A percentile compares a stretch with the other conserved stretches of the same genome.
Evolutionary conservation across 78 protist genomes (phyloP).

Genomic region (Mastigamoeba balamuthi): DNA sequence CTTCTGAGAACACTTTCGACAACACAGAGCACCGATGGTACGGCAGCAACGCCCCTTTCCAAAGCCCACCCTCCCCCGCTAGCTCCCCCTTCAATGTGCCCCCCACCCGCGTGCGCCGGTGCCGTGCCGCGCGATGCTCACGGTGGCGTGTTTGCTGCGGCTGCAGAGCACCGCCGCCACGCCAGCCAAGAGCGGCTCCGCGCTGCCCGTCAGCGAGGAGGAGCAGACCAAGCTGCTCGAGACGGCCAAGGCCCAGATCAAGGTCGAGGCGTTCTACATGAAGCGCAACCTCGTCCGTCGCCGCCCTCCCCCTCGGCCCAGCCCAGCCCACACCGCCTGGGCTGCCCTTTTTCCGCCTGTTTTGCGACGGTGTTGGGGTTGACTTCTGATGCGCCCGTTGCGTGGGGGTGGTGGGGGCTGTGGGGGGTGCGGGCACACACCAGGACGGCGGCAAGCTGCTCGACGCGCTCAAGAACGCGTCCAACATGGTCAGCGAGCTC

Average conservation of each 20-base stretch:
- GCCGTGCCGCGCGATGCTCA: too few relatives aligned
- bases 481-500: conserved; percentile 78
- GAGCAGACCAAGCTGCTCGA: conserved; percentile 52
- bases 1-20: too few relatives aligned
- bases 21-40: too few relatives aligned
- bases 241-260: conserved; percentile 45
- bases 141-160: too few relatives aligned
- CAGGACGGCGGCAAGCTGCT: conserved; percentile 59
- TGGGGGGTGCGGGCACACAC: too few relatives aligned
- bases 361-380: background rate
- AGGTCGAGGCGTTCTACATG: conserved; percentile 69
- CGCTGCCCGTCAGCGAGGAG: conserved; percentile 37
- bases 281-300: conserved; percentile 50
- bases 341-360: too few relatives aligned
- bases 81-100: too few relatives aligned
- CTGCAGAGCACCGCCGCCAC: too few relatives aligned
- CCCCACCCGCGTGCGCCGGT: too few relatives aligned
- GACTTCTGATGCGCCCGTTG: background rate
- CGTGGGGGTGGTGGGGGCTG: background rate
- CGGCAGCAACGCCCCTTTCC: too few relatives aligned
- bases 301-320: background rate
- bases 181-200: too few relatives aligned
- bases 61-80: too few relatives aligned
- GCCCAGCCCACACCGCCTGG: background rate
- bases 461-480: conserved; percentile 81